Evolutionary conservation across 78 protist species (phyloP).

Genomic region (Dictyostelium purpureum): DNA sequence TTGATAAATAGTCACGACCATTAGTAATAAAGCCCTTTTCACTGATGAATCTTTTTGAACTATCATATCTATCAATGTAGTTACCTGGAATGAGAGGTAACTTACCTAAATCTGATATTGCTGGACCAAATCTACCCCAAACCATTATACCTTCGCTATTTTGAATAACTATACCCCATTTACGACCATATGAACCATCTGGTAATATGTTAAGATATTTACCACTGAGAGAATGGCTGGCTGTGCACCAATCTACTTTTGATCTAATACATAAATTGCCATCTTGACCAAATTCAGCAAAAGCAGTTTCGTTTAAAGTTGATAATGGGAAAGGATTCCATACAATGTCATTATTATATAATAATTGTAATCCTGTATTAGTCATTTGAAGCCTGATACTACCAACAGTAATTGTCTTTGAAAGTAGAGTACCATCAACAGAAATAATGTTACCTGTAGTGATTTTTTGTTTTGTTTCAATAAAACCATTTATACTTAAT

Average conservation of each 20-base stretch:
- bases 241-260: too few species aligned
- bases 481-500: too few species aligned
- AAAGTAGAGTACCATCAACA: too few species aligned
- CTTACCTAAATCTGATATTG: neutral
- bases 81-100: neutral
- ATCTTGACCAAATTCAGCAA: too few species aligned
- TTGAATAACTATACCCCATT: conserved; percentile 1
- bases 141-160: neutral
- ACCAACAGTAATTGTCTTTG: neutral
- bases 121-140: conserved; percentile 2
- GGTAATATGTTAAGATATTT: neutral
- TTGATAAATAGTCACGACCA: too few species aligned
- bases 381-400: neutral
- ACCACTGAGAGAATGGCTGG: neutral
- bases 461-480: too few species aligned
- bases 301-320: too few species aligned
- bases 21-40: too few species aligned
- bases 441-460: too few species aligned
- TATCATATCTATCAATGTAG: neutral
- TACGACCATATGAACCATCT: neutral
- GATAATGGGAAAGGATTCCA: too few species aligned
- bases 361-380: neutral
- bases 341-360: neutral
- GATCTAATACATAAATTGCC: neutral
- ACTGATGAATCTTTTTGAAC: too few species aligned